Conservation (phyloP, 176 grass and related monocot species). For the Eremochloa ophiuroides region DNA sequence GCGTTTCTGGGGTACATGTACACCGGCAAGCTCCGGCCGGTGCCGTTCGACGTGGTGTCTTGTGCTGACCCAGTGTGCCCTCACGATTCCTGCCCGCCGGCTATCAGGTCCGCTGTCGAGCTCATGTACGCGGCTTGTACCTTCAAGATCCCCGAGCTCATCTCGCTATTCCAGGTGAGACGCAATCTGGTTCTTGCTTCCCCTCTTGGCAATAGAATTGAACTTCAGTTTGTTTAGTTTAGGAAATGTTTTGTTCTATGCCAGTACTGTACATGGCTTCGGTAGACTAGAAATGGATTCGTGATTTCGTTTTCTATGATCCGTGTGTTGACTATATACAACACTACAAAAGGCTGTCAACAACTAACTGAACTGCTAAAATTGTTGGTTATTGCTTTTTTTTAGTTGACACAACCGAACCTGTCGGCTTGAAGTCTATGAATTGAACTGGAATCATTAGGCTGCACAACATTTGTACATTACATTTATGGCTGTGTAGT, state of each 20-base stretch:
- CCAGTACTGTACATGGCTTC: not conserved
- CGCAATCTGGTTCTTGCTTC: not conserved
- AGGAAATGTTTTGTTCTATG: not conserved
- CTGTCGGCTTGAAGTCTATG: not conserved
- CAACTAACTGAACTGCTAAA: not conserved
- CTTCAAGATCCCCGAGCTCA: constrained; percentile 77
- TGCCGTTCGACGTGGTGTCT: constrained; percentile 49
- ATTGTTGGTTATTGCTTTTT: not conserved
- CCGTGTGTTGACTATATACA: not conserved
- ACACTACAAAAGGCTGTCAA: not conserved
- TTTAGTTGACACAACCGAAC: not conserved
- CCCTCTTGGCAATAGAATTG: not conserved
- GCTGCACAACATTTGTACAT: not conserved
- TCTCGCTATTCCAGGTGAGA: constrained; percentile 83
- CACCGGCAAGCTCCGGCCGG: constrained; percentile 59
- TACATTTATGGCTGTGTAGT: not conserved
- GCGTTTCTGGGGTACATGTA: constrained; percentile 71
- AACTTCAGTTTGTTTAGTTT: not conserved
- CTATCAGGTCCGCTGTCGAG: constrained; percentile 68
- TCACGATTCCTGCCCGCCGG: constrained; percentile 86
- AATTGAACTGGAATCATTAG: not conserved
- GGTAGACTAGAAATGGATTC: not conserved
- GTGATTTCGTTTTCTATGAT: not conserved
- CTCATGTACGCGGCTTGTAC: constrained; percentile 70
- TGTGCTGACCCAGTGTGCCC: constrained; percentile 72